phyloP scores from a whole-genome alignment of 2,329 filamentous ascomycete species.

The Pseudocercospora fuligena region DNA sequence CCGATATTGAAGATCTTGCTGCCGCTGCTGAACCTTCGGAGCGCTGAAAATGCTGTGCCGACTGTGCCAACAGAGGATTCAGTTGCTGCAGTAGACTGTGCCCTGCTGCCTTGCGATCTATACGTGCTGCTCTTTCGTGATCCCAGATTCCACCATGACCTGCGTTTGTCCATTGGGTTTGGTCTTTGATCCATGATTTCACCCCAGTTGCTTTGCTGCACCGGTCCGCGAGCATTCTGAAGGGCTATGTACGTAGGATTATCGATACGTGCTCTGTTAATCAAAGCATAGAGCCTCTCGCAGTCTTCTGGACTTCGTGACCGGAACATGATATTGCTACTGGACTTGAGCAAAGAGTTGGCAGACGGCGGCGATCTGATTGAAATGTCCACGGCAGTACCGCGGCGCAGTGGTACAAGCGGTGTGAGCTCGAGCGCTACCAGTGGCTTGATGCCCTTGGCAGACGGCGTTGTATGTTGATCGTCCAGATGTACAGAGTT shows the following conservation, averaged over 20 bases:
- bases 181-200: slow-evolving; percentile 52
- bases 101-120: slow-evolving; percentile 59
- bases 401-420: slow-evolving; percentile 84
- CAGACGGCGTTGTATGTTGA: slow-evolving; percentile 46
- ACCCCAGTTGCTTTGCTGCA: slow-evolving; percentile 53
- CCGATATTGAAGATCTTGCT: slow-evolving; percentile 82
- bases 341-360: slow-evolving; percentile 70
- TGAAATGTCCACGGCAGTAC: slow-evolving; percentile 90
- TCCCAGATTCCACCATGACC: slow-evolving; percentile 59
- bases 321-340: slow-evolving; percentile 87
- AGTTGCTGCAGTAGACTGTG: slow-evolving; percentile 64
- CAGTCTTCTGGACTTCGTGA: slow-evolving; percentile 78
- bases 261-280: slow-evolving; percentile 87
- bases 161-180: slow-evolving; percentile 30
- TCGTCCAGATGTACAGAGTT: slow-evolving; percentile 49
- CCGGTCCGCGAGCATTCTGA: slow-evolving; percentile 71
- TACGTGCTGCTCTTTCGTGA: slow-evolving; percentile 61
- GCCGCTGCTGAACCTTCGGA: slow-evolving; percentile 73
- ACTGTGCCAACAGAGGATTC: slow-evolving; percentile 77
- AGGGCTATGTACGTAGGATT: slow-evolving; percentile 86
- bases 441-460: slow-evolving; percentile 54
- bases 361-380: slow-evolving; percentile 83
- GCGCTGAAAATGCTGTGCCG: slow-evolving; percentile 76
- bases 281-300: slow-evolving; percentile 78
- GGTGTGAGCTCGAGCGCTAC: slow-evolving; percentile 86